Evolutionary conservation across 148 eudicot species (phyloP).

Genomic region (Rhododendron williamsianum): DNA sequence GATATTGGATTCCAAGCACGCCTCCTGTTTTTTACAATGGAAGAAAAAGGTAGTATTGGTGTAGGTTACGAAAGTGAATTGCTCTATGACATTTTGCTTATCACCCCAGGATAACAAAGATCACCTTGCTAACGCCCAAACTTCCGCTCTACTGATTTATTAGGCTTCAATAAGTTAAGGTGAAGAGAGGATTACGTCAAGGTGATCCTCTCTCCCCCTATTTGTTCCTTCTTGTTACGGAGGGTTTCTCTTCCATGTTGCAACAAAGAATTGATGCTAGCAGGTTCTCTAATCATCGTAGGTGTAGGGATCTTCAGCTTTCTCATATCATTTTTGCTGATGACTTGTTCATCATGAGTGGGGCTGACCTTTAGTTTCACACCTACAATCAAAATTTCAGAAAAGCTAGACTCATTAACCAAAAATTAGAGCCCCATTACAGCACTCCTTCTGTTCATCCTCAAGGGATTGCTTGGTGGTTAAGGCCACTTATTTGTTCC

Average conservation of each 20-base stretch:
- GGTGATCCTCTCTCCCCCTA: too few species aligned
- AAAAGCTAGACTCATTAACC: conserved; percentile 65
- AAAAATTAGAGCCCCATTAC: conserved; percentile 20
- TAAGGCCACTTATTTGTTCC: neutral
- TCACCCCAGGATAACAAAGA: neutral
- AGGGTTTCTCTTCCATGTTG: too few species aligned
- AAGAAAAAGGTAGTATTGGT: neutral
- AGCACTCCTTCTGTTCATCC: neutral
- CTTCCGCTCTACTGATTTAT: neutral
- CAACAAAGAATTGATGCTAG: too few species aligned
- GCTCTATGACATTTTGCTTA: neutral
- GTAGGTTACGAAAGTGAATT: neutral
- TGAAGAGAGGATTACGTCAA: too few species aligned
- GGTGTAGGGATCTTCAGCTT: too few species aligned
- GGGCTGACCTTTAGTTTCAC: conserved; percentile 37
- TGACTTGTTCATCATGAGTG: too few species aligned
- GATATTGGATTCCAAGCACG: neutral
- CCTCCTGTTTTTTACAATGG: neutral
- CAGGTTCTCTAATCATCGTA: too few species aligned
- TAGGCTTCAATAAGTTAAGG: neutral
- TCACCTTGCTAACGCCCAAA: too few species aligned
- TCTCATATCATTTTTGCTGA: too few species aligned
- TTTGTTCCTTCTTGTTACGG: too few species aligned
- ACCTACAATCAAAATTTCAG: conserved; percentile 55
- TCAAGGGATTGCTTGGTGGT: neutral